Evolutionary conservation across 768 basidiomycete genomes (phyloP), one percentile per base, ranked within the genome.

Genomic region (Russula earlei): DNA sequence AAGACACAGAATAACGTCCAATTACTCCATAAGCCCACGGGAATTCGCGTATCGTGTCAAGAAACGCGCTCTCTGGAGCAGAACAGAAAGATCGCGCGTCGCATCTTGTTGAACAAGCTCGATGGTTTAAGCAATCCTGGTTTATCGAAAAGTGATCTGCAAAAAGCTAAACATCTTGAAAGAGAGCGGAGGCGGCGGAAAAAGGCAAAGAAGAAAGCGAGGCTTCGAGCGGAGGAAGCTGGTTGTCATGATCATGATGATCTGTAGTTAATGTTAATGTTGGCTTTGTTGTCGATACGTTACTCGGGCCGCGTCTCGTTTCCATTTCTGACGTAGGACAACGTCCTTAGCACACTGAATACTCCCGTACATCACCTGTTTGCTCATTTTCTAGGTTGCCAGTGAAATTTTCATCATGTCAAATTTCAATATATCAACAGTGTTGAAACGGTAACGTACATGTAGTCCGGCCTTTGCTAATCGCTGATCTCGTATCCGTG

Each of bases 1-100:
- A 97, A 96, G 74, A 91, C 90, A 57, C 80, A 85, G 74, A 84
- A 93, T 70, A 87, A 90, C 66, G 92, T 95, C 25, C 91, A 92
- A 66, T 75, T 97, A 27, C 71, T 91, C 38, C 93, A 97, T 67
- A 85, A 83, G 62, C 92, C 93, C 2, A 91, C 89, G 19, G 89
- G 91, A 5, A 76, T 94, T 49, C 83, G 93, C 37, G 87, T 95
- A 14, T 74, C 81, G 4, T 92, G 90, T 66, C 93, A 97, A 69
- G 83, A 90, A 65, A 93, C 92, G 6, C 84, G 93, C 43, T 93
- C 91, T 2, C 71, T 93, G 44, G 72, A 80, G 29, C 77, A 83
- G 61, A 97, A 97, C 65, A 74, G 93, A 62, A 81, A 80, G 66
- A 67, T 85, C 25, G 93, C 93, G 15, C 76, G 92, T 58, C 80